phyloP scores from a whole-genome alignment of 2,329 filamentous ascomycete species.

The Polytolypa hystricis region DNA sequence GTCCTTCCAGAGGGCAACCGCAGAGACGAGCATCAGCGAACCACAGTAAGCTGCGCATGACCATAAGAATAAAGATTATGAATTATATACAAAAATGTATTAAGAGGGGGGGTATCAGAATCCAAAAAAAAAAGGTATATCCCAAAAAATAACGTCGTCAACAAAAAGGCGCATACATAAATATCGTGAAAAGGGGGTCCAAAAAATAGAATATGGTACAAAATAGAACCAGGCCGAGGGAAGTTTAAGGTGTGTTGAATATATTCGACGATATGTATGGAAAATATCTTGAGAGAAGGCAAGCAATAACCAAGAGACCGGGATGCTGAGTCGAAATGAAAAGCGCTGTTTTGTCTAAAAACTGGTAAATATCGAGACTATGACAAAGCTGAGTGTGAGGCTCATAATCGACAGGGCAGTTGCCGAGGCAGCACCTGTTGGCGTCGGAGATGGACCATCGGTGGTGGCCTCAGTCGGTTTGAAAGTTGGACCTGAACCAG shows the following conservation, averaged over 20 bases:
- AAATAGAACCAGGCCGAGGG: neutral
- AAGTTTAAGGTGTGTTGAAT: neutral
- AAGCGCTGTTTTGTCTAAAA: slow-evolving; percentile 9
- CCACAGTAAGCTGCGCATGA: too few species aligned
- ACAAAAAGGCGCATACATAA: neutral
- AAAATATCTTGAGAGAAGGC: neutral
- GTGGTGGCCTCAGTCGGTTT: slow-evolving; percentile 8
- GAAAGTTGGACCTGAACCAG: slow-evolving; percentile 7
- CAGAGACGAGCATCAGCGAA: too few species aligned
- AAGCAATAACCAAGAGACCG: neutral
- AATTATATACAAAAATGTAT: neutral
- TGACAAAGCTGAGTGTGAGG: slow-evolving; percentile 13
- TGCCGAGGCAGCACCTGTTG: slow-evolving; percentile 9
- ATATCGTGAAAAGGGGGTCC: neutral
- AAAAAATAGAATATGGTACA: neutral
- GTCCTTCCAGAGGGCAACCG: too few species aligned
- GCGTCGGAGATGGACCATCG: too few species aligned
- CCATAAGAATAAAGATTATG: too few species aligned
- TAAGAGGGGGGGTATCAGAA: slow-evolving; percentile 2
- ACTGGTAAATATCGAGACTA: slow-evolving; percentile 10
- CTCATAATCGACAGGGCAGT: slow-evolving; percentile 12
- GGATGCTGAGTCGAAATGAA: neutral
- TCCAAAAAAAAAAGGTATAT: neutral
- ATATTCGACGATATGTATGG: neutral
- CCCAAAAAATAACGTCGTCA: too few species aligned